Conservation (phyloP, 768 basidiomycete species). For the Boletus huronensis region DNA sequence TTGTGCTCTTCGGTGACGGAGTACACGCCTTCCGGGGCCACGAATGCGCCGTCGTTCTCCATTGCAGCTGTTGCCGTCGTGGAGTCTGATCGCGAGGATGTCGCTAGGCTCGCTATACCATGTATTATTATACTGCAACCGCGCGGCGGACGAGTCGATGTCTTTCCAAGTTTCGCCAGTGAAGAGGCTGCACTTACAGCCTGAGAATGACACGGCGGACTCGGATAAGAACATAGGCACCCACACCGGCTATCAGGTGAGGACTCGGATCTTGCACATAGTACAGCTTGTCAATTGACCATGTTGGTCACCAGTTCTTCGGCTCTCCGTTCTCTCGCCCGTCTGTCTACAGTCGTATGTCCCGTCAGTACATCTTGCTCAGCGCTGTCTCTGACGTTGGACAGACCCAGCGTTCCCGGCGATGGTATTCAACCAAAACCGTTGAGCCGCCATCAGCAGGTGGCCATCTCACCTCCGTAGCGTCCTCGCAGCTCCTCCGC, state of each 20-base stretch:
- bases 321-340: slow-evolving; percentile 18
- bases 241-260: slow-evolving; percentile 11
- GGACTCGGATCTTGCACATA: slow-evolving; percentile 28
- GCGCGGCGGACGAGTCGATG: background rate
- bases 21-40: slow-evolving; percentile 89
- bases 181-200: background rate
- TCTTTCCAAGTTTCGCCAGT: background rate
- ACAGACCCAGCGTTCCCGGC: slow-evolving; percentile 18
- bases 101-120: background rate
- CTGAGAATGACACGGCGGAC: background rate
- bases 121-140: background rate
- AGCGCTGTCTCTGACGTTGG: background rate
- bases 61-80: slow-evolving; percentile 35
- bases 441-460: slow-evolving; percentile 72
- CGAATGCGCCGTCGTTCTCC: slow-evolving; percentile 83
- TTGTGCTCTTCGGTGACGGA: slow-evolving; percentile 85
- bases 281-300: slow-evolving; percentile 14
- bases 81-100: slow-evolving; percentile 17
- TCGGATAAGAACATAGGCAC: background rate
- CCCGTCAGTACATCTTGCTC: background rate
- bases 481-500: slow-evolving; percentile 62
- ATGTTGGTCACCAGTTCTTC: slow-evolving; percentile 17
- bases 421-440: slow-evolving; percentile 49
- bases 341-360: slow-evolving; percentile 19
- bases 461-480: slow-evolving; percentile 70